These are phyloP conservation scores for Penicillium herquei DNA, from an alignment of 495 filamentous ascomycete species.

Conservation along the genomic window DNA sequence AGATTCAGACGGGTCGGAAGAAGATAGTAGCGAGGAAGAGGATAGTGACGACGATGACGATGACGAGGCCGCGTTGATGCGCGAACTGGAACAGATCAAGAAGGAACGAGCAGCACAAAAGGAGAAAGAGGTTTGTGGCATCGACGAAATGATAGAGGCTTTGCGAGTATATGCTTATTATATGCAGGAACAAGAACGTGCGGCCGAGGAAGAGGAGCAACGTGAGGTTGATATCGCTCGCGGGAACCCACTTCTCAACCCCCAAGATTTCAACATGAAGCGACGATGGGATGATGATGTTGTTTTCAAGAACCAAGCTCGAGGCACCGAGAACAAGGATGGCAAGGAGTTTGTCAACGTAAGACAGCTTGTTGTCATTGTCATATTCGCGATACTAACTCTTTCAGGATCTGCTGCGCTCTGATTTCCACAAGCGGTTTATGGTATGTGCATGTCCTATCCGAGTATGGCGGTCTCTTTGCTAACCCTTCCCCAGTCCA, in stretches of 20 bases:
- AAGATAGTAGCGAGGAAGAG: slow-evolving; percentile 72
- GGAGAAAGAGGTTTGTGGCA: slow-evolving; percentile 65
- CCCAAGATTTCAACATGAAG: slow-evolving; percentile 48
- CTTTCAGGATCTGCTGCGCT: slow-evolving; percentile 77
- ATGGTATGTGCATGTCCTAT: slow-evolving; percentile 61
- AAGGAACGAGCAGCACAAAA: slow-evolving; percentile 82
- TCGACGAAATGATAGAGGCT: background rate
- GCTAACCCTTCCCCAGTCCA: slow-evolving; percentile 52
- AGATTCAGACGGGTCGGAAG: slow-evolving; percentile 70
- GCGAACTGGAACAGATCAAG: slow-evolving; percentile 94
- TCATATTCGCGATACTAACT: slow-evolving; percentile 19
- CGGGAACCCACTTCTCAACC: slow-evolving; percentile 88
- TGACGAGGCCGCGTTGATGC: slow-evolving; percentile 84
- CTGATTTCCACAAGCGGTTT: slow-evolving; percentile 96
- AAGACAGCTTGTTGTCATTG: slow-evolving; percentile 25
- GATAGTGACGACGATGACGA: slow-evolving; percentile 81
- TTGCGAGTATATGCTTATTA: slow-evolving; percentile 8
- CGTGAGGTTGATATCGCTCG: slow-evolving; percentile 85
- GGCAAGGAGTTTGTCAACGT: slow-evolving; percentile 96
- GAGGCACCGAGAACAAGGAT: slow-evolving; percentile 91
- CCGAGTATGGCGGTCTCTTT: background rate
- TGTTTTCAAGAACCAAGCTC: slow-evolving; percentile 98
- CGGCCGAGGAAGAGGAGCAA: slow-evolving; percentile 73
- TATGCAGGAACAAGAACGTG: slow-evolving; percentile 67
- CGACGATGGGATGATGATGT: slow-evolving; percentile 95